A percentile compares a stretch with the other conserved stretches of the same genome.
Conservation (phyloP, 495 filamentous ascomycete species). For the Neurospora africana region DNA sequence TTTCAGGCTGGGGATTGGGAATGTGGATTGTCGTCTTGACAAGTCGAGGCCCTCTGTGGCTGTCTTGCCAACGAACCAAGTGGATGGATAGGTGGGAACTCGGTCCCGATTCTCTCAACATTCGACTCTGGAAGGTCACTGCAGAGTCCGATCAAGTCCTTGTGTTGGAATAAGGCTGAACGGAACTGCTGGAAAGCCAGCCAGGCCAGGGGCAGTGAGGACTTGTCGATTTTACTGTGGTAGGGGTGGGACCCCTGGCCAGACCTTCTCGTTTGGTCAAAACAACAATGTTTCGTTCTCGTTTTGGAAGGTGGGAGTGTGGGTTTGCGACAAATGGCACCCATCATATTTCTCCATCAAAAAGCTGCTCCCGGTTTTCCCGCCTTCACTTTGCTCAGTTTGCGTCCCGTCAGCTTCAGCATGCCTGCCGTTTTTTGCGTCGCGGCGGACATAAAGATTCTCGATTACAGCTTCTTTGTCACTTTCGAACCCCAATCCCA, state of each 20-base stretch:
- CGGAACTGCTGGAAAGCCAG: not conserved
- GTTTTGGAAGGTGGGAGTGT: conserved; percentile 3
- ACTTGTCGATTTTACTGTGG: not conserved
- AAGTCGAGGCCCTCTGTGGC: not conserved
- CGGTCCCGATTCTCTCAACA: not conserved
- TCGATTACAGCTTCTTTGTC: not conserved
- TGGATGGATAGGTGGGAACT: not conserved
- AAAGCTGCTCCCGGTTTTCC: not conserved
- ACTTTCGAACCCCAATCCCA: not conserved
- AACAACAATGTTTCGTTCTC: not conserved
- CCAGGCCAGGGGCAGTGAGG: not conserved
- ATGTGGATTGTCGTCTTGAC: not conserved
- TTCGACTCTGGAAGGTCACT: not conserved
- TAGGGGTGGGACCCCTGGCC: not conserved
- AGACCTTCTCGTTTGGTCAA: not conserved
- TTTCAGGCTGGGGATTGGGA: not conserved
- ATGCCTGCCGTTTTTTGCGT: not conserved
- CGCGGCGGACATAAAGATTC: not conserved
- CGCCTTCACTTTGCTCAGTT: not conserved
- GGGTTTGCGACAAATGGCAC: not conserved
- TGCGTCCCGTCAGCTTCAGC: not conserved
- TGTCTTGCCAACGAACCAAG: not conserved
- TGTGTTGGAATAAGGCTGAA: not conserved
- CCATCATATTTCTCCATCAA: not conserved
- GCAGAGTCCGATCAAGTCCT: not conserved